These are phyloP conservation scores for Davidsoniella virescens DNA, from an alignment of 2,329 filamentous ascomycete genomes.

Conservation along the genomic window DNA sequence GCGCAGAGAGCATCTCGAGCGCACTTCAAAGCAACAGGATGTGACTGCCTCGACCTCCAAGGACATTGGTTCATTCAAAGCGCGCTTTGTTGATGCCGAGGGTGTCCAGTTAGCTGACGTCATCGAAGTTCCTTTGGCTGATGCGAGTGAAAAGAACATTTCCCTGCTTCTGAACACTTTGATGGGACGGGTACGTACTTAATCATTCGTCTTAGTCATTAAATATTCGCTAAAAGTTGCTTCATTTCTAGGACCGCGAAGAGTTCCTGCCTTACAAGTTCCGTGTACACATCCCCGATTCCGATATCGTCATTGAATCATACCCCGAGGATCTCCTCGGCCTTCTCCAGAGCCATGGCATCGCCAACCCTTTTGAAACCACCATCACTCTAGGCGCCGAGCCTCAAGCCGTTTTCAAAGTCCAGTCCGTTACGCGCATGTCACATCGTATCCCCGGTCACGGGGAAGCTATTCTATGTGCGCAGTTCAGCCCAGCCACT, in stretches of 20 bases:
- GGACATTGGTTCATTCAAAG: conserved; percentile 59
- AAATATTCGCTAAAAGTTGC: background rate
- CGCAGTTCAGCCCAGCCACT: conserved; percentile 67
- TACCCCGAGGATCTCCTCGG: conserved; percentile 39
- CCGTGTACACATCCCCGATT: conserved; percentile 39
- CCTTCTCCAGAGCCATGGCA: conserved; percentile 38
- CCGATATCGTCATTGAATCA: conserved; percentile 36
- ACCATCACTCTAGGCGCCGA: conserved; percentile 41
- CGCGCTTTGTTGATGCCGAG: conserved; percentile 76
- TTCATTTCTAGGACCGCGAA: conserved; percentile 30
- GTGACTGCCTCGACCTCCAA: conserved; percentile 50
- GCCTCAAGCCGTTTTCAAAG: conserved; percentile 85
- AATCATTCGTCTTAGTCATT: background rate
- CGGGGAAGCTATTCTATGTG: conserved; percentile 74
- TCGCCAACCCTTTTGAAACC: conserved; percentile 41
- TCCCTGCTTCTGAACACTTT: conserved; percentile 75
- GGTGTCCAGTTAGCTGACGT: conserved; percentile 54
- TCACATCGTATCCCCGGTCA: conserved; percentile 80
- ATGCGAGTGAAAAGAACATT: conserved; percentile 78
- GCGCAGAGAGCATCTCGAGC: conserved; percentile 56
- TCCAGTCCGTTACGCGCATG: conserved; percentile 81
- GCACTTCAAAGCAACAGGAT: conserved; percentile 59
- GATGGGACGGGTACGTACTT: conserved; percentile 47
- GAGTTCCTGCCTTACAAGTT: conserved; percentile 47
- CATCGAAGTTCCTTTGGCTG: conserved; percentile 59